Conservation (phyloP, 306 rosid genomes). For the Mimosa pudica region DNA sequence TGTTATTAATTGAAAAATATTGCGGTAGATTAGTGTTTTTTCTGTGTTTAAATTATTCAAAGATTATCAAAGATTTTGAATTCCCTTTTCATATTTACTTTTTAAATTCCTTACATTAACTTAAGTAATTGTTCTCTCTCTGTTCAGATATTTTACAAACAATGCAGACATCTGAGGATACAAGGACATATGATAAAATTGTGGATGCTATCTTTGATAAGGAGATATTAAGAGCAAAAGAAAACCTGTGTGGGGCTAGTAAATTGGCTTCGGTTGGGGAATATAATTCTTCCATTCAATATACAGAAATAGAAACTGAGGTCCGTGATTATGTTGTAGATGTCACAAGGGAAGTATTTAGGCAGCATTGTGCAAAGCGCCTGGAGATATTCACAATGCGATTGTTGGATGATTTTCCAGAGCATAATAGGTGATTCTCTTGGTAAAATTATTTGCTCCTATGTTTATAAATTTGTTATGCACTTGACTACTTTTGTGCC, state of each 20-base stretch:
- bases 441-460: slow-evolving; percentile 29
- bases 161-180: slow-evolving; percentile 88
- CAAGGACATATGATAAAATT: slow-evolving; percentile 80
- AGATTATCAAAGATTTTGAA: slow-evolving; percentile 7
- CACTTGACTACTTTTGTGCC: slow-evolving; percentile 20
- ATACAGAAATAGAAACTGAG: slow-evolving; percentile 71
- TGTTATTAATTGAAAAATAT: slow-evolving; percentile 28
- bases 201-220: slow-evolving; percentile 84
- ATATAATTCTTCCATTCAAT: slow-evolving; percentile 56
- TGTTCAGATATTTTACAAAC: slow-evolving; percentile 73
- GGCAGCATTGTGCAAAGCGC: slow-evolving; percentile 84
- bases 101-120: slow-evolving; percentile 31
- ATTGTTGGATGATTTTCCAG: slow-evolving; percentile 73
- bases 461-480: slow-evolving; percentile 20
- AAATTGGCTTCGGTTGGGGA: slow-evolving; percentile 52
- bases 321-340: slow-evolving; percentile 84
- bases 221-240: slow-evolving; percentile 60
- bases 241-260: slow-evolving; percentile 57
- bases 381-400: slow-evolving; percentile 71
- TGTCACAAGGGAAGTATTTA: slow-evolving; percentile 66
- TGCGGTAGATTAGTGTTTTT: slow-evolving; percentile 6
- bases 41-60: slow-evolving; percentile 9
- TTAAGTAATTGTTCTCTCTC: slow-evolving; percentile 34
- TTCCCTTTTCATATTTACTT: slow-evolving; percentile 8
- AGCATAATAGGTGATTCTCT: slow-evolving; percentile 69